These are phyloP conservation scores for Cystobasidium tubakii DNA, from an alignment of 768 basidiomycete genomes.

Conservation along the genomic window DNA sequence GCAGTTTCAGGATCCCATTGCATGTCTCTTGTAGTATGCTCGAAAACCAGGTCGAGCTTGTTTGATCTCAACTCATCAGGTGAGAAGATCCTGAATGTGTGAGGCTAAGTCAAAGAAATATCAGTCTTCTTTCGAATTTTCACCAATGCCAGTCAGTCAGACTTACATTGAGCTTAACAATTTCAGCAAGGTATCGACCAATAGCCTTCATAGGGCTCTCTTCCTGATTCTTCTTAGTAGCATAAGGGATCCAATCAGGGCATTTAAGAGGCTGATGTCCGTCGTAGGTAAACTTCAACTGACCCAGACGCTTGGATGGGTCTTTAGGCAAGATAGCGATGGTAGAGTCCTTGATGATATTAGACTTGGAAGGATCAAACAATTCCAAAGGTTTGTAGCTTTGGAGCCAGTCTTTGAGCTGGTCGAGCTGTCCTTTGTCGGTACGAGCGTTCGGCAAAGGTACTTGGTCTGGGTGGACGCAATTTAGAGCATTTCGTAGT, in stretches of 20 bases:
- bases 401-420: conserved; percentile 66
- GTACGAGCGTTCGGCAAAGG: conserved; percentile 70
- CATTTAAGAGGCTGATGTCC: conserved; percentile 60
- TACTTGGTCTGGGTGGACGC: conserved; percentile 90
- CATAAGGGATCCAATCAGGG: conserved; percentile 62
- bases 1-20: conserved; percentile 69
- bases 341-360: conserved; percentile 21
- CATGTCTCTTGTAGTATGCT: conserved; percentile 60
- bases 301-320: conserved; percentile 40
- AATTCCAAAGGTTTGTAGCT: conserved; percentile 66
- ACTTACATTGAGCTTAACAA: conserved; percentile 56
- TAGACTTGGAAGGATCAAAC: conserved; percentile 52
- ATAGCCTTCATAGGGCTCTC: conserved; percentile 45
- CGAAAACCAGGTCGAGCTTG: conserved; percentile 75
- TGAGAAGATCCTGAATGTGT: conserved; percentile 77
- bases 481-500: too few species aligned
- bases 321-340: conserved; percentile 42
- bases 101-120: conserved; percentile 76
- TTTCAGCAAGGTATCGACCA: conserved; percentile 50
- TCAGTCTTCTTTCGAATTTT: too few species aligned
- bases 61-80: conserved; percentile 83
- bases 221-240: conserved; percentile 58
- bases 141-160: too few species aligned
- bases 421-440: conserved; percentile 59
- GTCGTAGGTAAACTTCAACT: conserved; percentile 53